Base-by-base conservation (phyloP, 2,329 filamentous ascomycete species). In the Lachnum nothofagi region DNA sequence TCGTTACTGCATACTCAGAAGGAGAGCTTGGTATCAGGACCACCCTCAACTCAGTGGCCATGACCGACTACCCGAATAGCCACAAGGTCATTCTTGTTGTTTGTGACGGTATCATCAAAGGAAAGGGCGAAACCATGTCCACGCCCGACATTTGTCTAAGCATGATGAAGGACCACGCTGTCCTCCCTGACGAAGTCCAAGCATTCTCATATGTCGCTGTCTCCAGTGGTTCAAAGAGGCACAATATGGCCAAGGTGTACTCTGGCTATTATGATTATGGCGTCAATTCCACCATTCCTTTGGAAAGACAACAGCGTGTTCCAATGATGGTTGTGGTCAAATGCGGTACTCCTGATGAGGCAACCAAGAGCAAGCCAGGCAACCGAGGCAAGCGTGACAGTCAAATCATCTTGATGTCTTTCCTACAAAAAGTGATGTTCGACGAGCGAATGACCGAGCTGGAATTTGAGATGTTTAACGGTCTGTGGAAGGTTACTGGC, bases 371-470 rank as follows among this genome's bases (percentile, higher is more conserved):
- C 49, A 98, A 98, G 71, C 89, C 94, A 10, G 93, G 93, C 61
- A 98, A 98, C 71, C 83, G 93, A 71, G 94, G 93, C 70, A 98
- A 98, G 77, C 88, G 93, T 67, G 93, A 98, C 77, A 95, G 89
- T 74, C 93, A 98, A 69, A 96, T 98, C 64, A 93, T 98, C 60
- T 78, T 98, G 58, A 98, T 98, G 93, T 96, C 91, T 4, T 98
- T 98, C 78, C 74, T 98, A 60, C 93, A 98, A 67, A 98, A 98
- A 74, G 93, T 98, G 65, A 98, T 98, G 93, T 98, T 98, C 63
- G 93, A 98, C 67, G 94, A 98, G 72, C 87, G 93, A 54, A 98
- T 98, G 93, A 98, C 94, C 16, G 91, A 98, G 69, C 84, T 98
- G 44, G 93, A 98, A 68, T 98, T 90, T 65, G 93, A 98, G 67